phyloP scores from a whole-genome alignment of 2,329 filamentous ascomycete species.

The Fusarium bulbicola region DNA sequence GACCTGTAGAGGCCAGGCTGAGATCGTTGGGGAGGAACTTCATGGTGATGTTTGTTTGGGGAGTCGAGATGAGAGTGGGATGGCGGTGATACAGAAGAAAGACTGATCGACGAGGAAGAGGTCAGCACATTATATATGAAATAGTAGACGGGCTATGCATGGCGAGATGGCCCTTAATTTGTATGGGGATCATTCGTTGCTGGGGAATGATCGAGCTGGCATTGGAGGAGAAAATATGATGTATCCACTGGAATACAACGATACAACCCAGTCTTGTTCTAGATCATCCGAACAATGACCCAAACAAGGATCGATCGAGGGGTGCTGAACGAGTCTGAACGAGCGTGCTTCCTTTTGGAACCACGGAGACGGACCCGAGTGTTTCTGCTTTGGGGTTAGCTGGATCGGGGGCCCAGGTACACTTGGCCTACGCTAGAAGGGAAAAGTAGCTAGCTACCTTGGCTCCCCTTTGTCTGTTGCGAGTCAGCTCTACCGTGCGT shows the following conservation, averaged over 20 bases:
- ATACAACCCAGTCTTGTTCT: background rate
- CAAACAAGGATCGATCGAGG: background rate
- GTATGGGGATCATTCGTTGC: background rate
- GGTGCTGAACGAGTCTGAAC: background rate
- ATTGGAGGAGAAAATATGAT: background rate
- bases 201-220: background rate
- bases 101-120: background rate
- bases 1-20: background rate
- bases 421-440: background rate
- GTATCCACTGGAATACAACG: background rate
- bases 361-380: conserved; percentile 19
- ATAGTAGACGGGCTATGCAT: background rate
- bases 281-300: conserved; percentile 6
- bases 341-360: conserved; percentile 10
- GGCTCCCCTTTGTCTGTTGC: no score
- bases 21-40: background rate
- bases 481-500: background rate
- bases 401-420: conserved; percentile 1
- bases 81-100: background rate
- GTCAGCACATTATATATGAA: background rate
- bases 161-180: background rate
- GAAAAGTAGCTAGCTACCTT: background rate
- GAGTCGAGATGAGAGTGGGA: background rate
- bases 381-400: conserved; percentile 2
- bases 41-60: background rate